Evolutionary conservation across 2,329 filamentous ascomycete species (phyloP), one percentile per base, ranked within the genome.

Genomic region (Penicillium thymicola): DNA sequence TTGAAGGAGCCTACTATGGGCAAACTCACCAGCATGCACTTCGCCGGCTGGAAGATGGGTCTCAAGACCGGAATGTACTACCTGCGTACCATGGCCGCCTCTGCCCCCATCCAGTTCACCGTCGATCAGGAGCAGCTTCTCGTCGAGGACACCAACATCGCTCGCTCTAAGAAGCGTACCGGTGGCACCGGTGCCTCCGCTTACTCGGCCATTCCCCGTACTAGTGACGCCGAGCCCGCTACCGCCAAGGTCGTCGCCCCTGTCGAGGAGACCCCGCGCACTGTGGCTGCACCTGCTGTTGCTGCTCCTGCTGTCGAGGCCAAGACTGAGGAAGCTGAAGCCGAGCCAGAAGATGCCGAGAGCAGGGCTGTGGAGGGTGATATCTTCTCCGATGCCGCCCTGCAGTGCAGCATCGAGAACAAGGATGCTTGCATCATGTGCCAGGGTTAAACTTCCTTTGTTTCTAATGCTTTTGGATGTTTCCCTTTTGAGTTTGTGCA

Each of bases 41-140:
- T 99, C 73, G 85, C 94, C 47, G 94, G 94, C 68, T 99, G 94
- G 94, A 99, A 97, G 84, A 87, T 97, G 65, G 94, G 94, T 71
- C 85, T 99, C 67, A 99, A 99, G 89, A 99, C 94, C 36, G 94
- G 94, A 81, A 97, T 99, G 94, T 99, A 99, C 87, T 99, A 99
- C 79, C 87, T 99, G 67, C 91, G 94, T 70, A 99, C 94, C 46
- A 94, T 96, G 86, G 94, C 94, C 62, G 94, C 94, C 36, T 92
- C 92, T 18, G 92, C 92, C 45, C 94, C 94, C 52, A 99, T 99
- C 65, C 94, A 99, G 78, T 99, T 99, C 81, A 99, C 94, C 5
- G 94, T 99, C 71, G 94, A 99, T 73, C 93, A 99, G 78, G 90
- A 96, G 77, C 89, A 90, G 55, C 86, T 99, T 67, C 90, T 92